Conservation (phyloP, 352 stramenopile genomes). For the Phytophthora syringae region DNA sequence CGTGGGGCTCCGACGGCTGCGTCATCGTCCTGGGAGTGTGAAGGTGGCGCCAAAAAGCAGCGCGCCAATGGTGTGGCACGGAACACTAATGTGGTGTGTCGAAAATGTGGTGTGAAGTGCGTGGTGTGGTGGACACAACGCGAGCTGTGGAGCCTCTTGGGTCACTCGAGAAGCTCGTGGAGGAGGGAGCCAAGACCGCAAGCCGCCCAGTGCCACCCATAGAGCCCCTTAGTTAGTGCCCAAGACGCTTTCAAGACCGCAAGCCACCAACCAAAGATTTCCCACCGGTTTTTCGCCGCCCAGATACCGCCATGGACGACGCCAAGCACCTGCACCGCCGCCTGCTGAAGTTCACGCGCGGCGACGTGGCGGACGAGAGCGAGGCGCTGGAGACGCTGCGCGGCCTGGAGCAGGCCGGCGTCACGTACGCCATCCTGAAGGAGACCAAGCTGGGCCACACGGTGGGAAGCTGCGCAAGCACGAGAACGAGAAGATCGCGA, state of each 20-base stretch:
- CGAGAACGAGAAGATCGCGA: slow-evolving; percentile 82
- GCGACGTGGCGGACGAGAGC: slow-evolving; percentile 61
- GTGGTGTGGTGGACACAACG: neutral
- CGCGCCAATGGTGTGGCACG: too few relatives aligned
- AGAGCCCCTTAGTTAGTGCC: slow-evolving; percentile 19
- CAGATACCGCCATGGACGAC: slow-evolving; percentile 58
- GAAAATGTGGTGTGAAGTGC: too few relatives aligned
- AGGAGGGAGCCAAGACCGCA: slow-evolving; percentile 3
- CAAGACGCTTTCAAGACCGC: slow-evolving; percentile 23
- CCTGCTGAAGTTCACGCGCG: slow-evolving; percentile 75
- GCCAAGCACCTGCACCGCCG: slow-evolving; percentile 70
- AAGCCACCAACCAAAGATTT: slow-evolving; percentile 11
- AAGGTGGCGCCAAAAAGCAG: neutral
- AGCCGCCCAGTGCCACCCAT: slow-evolving; percentile 27
- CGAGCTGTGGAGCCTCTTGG: slow-evolving; percentile 16
- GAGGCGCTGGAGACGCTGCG: slow-evolving; percentile 72
- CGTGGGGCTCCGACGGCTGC: neutral
- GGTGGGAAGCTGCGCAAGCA: slow-evolving; percentile 91
- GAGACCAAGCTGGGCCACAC: slow-evolving; percentile 88
- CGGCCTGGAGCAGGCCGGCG: slow-evolving; percentile 55
- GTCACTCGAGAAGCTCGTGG: slow-evolving; percentile 18
- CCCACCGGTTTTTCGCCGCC: neutral
- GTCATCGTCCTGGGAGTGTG: neutral
- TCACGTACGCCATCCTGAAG: slow-evolving; percentile 81
- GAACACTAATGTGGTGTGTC: too few relatives aligned